phyloP scores from a whole-genome alignment of 2,329 filamentous ascomycete genomes.

The Clonostachys solani region DNA sequence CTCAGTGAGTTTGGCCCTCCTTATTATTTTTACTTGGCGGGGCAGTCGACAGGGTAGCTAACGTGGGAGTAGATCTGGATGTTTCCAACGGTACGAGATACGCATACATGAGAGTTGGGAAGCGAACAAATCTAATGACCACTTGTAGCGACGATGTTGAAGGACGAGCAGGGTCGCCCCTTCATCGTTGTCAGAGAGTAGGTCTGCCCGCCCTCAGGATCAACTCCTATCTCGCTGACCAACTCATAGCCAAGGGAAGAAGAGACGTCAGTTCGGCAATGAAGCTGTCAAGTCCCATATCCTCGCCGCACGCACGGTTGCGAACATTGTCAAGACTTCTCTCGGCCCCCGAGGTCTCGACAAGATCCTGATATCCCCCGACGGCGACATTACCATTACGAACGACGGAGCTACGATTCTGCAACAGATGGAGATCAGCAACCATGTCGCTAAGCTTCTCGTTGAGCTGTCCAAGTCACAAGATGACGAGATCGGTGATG shows the following conservation, averaged over 20 bases:
- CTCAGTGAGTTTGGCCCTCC: conserved; percentile 27
- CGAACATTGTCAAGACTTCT: conserved; percentile 96
- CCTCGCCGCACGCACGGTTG: conserved; percentile 89
- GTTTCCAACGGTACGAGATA: conserved; percentile 68
- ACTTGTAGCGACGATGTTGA: conserved; percentile 66
- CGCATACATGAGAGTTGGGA: conserved; percentile 1
- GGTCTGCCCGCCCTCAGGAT: conserved; percentile 26
- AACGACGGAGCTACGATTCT: conserved; percentile 98
- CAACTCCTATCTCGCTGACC: conserved; percentile 10
- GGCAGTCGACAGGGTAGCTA: conserved; percentile 17
- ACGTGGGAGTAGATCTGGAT: conserved; percentile 64
- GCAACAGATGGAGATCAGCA: conserved; percentile 97
- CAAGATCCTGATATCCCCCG: conserved; percentile 98
- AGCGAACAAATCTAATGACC: conserved; percentile 8
- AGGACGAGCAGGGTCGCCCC: conserved; percentile 94
- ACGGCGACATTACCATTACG: conserved; percentile 98
- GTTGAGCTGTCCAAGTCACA: conserved; percentile 98
- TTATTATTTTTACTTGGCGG: conserved; percentile 2
- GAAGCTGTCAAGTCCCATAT: conserved; percentile 99
- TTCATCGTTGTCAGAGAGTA: conserved; percentile 99
- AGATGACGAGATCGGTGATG: conserved; percentile 98
- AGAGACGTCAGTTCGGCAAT: conserved; percentile 94
- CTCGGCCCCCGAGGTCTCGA: conserved; percentile 93
- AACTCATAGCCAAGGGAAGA: conserved; percentile 77
- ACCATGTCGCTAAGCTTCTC: conserved; percentile 95